Evolutionary conservation across 768 basidiomycete genomes (phyloP), one percentile per base, ranked within the genome.

Genomic region (Asterophora lycoperdoides): DNA sequence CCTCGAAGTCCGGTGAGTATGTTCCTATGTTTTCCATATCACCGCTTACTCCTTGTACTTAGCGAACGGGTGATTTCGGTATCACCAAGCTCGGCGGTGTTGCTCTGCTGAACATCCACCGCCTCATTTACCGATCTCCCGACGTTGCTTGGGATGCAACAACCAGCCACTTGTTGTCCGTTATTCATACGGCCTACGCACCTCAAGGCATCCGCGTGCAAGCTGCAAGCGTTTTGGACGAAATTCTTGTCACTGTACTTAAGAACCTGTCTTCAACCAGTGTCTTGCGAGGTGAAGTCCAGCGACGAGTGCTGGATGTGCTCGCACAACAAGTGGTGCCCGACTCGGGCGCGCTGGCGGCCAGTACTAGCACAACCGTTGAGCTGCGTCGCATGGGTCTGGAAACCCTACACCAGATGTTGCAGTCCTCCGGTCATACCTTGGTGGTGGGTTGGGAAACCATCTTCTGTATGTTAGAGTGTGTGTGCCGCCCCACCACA

Each of bases 31-130:
- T 32, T 17, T 17, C 36, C 17, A 15, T 35, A 35, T 45, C 0
- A 26, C 28, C 20, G 49, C 46, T 29, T 39, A 14, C 1, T 23
- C 26, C n/a, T 55, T 41, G 18, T 51, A n/a, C n/a, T 19, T 49
- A 93, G 89, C 79, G 88, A n/a, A 78, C 87, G 0, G 90, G 89
- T 0, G 95, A 99, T 54, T 98, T 96, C 69, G 90, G 92, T n/a
- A 84, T 97, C 48, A 80, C 80, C 51, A 91, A 90, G 60, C 70
- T 97, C 18, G 88, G 92, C 8, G 78, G 80, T 1, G 84, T 95
- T 8, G 77, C 86, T 0, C 73, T 83, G 56, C 75, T 90, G 45
- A 99, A 97, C 60, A 84, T 96, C 19, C 83, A 89, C 61, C 83
- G 95, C 3, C 73, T 99, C 14, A 84, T 96, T 41, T 86, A 86